Base-by-base conservation (phyloP, 495 filamentous ascomycete genomes). In the Xanthoparmelia taractica region DNA sequence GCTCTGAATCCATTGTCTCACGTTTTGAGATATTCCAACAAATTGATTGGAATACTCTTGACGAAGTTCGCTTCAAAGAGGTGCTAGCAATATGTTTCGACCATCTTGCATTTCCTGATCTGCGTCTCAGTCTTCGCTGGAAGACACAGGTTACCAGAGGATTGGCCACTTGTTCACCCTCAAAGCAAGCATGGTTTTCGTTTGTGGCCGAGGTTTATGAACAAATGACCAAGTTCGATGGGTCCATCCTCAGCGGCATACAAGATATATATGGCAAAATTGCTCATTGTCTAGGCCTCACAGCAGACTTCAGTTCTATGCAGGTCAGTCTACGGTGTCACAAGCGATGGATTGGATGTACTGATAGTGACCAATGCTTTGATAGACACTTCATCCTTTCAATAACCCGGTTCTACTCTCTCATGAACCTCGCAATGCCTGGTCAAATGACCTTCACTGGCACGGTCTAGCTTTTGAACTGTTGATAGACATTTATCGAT, bases 351-450 rank as follows among this genome's bases (percentile, higher is more conserved):
- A 45, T 40, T 10, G 31, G 55, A 64, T 64, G 45, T 68, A 50
- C 77, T 74, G 74, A 77, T 73, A 71, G 70, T 64, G 20, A 12
- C 60, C n/a, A 29, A 50, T 20, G 0, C 37, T 18, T 58, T 4
- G 3, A 48, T 43, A 67, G 66, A 57, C 66, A 27, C 61, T 67
- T 8, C 63, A 67, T 52, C 66, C 66, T 29, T 63, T 61, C 18
- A 79, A 84, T 68, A 91, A 91, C 71, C 78, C 85, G 15, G 73
- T 78, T 38, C 73, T 85, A 57, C 67, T 86, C 4, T 72, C 70
- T 7, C 61, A 78, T 1, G 58, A 65, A 81, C 17, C 29, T 17
- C 38, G 68, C 75, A 25, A 67, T 65, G 20, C 38, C 62, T 57
- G 60, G 58, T 58, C 65, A 69, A 56, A 13, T 41, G 64, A 57